Percentiles rank a stretch among this genome's conserved stretches.
Conservation (phyloP, 768 basidiomycete genomes). For the Mrakia frigida region DNA sequence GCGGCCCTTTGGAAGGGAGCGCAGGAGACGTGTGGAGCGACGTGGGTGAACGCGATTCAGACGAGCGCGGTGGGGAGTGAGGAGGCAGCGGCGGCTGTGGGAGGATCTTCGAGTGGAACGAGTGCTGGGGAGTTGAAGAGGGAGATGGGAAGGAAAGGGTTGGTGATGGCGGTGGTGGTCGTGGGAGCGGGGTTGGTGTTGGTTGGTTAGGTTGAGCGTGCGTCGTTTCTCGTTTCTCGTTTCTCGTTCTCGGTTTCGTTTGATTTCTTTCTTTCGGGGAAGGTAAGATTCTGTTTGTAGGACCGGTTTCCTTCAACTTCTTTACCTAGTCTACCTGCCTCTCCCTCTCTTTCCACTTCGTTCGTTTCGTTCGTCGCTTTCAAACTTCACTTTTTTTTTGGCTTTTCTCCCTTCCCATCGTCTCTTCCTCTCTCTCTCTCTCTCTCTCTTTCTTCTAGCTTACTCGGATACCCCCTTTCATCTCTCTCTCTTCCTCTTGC, state of each 20-base stretch:
- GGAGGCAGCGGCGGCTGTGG: neutral
- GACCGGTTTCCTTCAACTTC: too few relatives aligned
- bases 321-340: too few relatives aligned
- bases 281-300: too few relatives aligned
- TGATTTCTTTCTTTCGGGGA: too few relatives aligned
- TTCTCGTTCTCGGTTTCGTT: neutral
- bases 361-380: too few relatives aligned
- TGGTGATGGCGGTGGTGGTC: neutral
- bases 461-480: slow-evolving; percentile 13
- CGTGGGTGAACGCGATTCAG: slow-evolving; percentile 52
- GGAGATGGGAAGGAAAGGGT: neutral
- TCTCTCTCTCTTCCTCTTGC: neutral
- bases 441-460: slow-evolving; percentile 12
- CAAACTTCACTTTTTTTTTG: too few relatives aligned
- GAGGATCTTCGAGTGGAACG: neutral
- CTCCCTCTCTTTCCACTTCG: neutral
- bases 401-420: too few relatives aligned
- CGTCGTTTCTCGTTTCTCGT: too few relatives aligned
- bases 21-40: slow-evolving; percentile 58
- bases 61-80: neutral
- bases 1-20: slow-evolving; percentile 60
- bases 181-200: slow-evolving; percentile 10
- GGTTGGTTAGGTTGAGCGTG: neutral
- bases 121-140: too few relatives aligned
- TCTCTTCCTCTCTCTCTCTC: neutral